These are phyloP conservation scores for Penicillium fimorum DNA, from an alignment of 495 filamentous ascomycete species.

Conservation along the genomic window DNA sequence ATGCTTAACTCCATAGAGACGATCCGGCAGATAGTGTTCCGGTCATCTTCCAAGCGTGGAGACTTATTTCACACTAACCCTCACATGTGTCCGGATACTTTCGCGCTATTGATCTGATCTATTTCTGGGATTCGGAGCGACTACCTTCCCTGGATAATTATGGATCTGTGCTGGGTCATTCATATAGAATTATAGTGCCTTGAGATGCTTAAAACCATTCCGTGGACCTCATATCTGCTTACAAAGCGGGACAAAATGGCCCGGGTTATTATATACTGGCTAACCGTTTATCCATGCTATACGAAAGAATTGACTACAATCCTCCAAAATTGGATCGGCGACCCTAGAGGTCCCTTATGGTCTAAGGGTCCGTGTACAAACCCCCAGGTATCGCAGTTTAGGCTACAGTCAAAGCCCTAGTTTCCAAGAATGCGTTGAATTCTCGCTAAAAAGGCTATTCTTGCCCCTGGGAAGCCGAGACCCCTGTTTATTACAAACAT, in stretches of 20 bases:
- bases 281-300: no score
- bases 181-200: not conserved
- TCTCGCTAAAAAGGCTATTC: not conserved
- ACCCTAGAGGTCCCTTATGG: not conserved
- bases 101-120: slow-evolving; percentile 9
- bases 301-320: not conserved
- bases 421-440: not conserved
- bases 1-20: slow-evolving; percentile 9
- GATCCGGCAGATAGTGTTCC: slow-evolving; percentile 5
- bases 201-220: not conserved
- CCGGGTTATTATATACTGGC: not conserved
- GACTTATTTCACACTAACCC: not conserved
- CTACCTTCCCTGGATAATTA: not conserved
- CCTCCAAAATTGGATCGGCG: not conserved
- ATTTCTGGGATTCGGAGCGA: not conserved
- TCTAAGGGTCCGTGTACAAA: not conserved
- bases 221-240: not conserved
- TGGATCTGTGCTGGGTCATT: not conserved
- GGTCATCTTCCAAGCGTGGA: not conserved
- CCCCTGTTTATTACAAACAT: not conserved
- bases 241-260: not conserved
- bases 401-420: not conserved
- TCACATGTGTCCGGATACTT: not conserved
- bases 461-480: not conserved
- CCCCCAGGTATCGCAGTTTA: not conserved